Conservation (phyloP, 1,284 basidiomycete genomes). For the Puccinia triticina region DNA sequence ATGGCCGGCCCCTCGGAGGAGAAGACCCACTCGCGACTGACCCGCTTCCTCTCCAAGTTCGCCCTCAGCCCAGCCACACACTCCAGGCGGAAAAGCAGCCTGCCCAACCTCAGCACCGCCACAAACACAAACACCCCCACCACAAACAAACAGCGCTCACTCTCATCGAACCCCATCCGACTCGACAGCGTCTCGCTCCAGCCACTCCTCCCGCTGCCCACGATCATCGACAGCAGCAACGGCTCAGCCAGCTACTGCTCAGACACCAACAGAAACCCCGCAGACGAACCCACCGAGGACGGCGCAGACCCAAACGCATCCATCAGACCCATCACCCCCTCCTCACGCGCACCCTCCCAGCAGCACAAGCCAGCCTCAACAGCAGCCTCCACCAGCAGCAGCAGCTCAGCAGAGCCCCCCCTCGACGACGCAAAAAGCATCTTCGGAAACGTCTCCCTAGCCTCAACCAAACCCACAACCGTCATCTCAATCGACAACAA, state of each 20-base stretch:
- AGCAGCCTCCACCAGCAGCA: no score
- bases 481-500: conserved; percentile 41
- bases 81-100: conserved; percentile 26
- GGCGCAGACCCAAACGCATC: conserved; percentile 49
- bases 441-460: conserved; percentile 36
- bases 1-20: no score
- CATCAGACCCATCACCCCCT: conserved; percentile 51
- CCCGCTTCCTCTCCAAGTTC: conserved; percentile 43
- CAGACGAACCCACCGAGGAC: not conserved
- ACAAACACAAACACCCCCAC: not conserved
- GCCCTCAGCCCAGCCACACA: not conserved
- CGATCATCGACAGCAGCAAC: not conserved
- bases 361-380: not conserved
- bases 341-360: conserved; percentile 35
- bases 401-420: not conserved
- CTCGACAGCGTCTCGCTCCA: not conserved
- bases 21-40: conserved; percentile 24
- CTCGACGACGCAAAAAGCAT: conserved; percentile 29
- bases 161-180: not conserved
- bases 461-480: conserved; percentile 51
- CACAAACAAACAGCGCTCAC: not conserved
- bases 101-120: conserved; percentile 30
- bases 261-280: not conserved
- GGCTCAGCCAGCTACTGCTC: no score
- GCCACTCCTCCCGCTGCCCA: conserved; percentile 17